Conservation (phyloP, 441 rosid genomes). For the Pelargonium fulgidum region DNA sequence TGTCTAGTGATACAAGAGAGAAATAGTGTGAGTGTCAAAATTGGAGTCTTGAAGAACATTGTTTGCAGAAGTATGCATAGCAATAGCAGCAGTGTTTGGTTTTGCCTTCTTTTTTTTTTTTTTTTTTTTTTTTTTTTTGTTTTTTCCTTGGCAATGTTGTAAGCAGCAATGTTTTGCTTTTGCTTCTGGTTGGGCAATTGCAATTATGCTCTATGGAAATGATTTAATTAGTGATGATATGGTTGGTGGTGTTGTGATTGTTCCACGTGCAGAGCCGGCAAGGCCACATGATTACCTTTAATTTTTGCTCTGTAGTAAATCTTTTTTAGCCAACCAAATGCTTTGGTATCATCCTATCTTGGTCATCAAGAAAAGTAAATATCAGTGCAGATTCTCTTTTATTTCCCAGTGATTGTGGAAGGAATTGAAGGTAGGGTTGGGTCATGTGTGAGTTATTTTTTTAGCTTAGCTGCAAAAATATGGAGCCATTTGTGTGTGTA, state of each 20-base stretch:
- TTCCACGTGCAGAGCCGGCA: slow-evolving; percentile 20
- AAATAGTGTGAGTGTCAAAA: neutral
- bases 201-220: slow-evolving; percentile 1
- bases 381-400: neutral
- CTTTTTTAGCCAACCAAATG: neutral
- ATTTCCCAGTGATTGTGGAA: no score
- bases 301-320: neutral
- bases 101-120: neutral
- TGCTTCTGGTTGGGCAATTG: slow-evolving; percentile 23
- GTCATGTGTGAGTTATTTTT: no score
- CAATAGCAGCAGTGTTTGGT: neutral
- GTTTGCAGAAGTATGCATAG: neutral
- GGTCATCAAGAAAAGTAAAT: neutral
- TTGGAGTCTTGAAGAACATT: neutral
- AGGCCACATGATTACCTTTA: neutral
- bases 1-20: neutral
- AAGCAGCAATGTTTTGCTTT: slow-evolving; percentile 18
- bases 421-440: no score
- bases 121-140: neutral
- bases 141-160: slow-evolving; percentile 5
- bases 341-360: neutral
- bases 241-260: slow-evolving; percentile 2
- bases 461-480: no score
- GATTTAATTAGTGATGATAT: neutral
- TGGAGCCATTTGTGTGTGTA: no score